These are phyloP conservation scores for Phylloporus sp. DNA, from an alignment of 768 basidiomycete genomes.

Conservation along the genomic window DNA sequence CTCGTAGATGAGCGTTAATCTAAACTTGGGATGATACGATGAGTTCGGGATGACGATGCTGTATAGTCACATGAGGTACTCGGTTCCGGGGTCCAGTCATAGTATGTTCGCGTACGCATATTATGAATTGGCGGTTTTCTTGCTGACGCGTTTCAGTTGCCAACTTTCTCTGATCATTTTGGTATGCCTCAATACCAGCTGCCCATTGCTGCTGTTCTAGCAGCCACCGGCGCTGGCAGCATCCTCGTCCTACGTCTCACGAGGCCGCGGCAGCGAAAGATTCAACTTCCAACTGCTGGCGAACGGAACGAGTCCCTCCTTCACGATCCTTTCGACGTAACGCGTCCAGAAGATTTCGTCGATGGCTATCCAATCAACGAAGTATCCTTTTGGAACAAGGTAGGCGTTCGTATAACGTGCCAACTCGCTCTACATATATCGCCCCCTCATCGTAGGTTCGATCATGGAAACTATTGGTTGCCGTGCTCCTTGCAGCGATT, in stretches of 20 bases:
- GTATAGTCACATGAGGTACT: not conserved
- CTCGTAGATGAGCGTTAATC: too few species aligned
- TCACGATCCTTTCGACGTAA: conserved; percentile 66
- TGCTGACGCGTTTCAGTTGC: not conserved
- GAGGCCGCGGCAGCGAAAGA: conserved; percentile 42
- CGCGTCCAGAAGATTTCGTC: conserved; percentile 60
- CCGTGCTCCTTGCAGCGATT: conserved; percentile 41
- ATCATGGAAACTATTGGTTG: conserved; percentile 50
- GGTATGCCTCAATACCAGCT: conserved; percentile 60
- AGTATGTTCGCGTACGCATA: conserved; percentile 1
- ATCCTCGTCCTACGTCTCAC: conserved; percentile 38
- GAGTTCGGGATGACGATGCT: not conserved
- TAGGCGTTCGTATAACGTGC: conserved; percentile 22
- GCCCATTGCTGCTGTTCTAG: conserved; percentile 46
- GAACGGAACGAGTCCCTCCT: conserved; percentile 23
- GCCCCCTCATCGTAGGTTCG: conserved; percentile 42
- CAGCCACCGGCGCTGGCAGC: conserved; percentile 41
- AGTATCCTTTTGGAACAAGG: conserved; percentile 54
- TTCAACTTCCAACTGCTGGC: conserved; percentile 40
- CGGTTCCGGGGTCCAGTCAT: conserved; percentile 12
- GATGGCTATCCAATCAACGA: conserved; percentile 66
- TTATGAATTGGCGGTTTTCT: not conserved
- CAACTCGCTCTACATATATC: not conserved
- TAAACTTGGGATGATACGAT: not conserved
- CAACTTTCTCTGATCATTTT: not conserved